These are phyloP conservation scores for Vicia villosa DNA, from an alignment of 306 rosid species.

Conservation along the genomic window DNA sequence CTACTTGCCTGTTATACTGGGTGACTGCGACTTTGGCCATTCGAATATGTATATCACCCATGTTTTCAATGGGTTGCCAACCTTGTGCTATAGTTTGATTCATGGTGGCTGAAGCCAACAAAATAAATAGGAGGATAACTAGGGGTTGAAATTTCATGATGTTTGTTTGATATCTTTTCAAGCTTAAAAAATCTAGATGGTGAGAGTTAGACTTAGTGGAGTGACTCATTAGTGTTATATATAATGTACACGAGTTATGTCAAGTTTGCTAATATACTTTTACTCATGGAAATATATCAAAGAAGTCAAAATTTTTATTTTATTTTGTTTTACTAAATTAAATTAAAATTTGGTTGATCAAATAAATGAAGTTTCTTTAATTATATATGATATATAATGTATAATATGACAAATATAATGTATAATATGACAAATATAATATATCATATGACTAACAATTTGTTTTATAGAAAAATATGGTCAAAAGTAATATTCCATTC, in stretches of 20 bases:
- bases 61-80: not conserved
- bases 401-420: no score
- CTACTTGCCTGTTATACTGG: constrained; percentile 37
- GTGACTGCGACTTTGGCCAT: not conserved
- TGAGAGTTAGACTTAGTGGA: not conserved
- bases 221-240: not conserved
- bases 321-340: no score
- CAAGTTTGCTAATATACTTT: not conserved
- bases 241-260: not conserved
- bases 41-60: not conserved
- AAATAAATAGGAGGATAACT: not conserved
- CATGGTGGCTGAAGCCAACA: not conserved
- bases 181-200: not conserved
- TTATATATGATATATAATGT: no score
- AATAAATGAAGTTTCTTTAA: no score
- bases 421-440: no score
- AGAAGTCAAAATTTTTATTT: not conserved
- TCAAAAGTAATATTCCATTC: no score
- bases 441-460: no score
- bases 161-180: not conserved
- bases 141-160: not conserved
- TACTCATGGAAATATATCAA: not conserved
- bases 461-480: no score
- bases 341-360: no score
- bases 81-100: constrained; percentile 8